Base-by-base conservation (phyloP, 2,329 filamentous ascomycete genomes). In the Cytospora paraplurivora region DNA sequence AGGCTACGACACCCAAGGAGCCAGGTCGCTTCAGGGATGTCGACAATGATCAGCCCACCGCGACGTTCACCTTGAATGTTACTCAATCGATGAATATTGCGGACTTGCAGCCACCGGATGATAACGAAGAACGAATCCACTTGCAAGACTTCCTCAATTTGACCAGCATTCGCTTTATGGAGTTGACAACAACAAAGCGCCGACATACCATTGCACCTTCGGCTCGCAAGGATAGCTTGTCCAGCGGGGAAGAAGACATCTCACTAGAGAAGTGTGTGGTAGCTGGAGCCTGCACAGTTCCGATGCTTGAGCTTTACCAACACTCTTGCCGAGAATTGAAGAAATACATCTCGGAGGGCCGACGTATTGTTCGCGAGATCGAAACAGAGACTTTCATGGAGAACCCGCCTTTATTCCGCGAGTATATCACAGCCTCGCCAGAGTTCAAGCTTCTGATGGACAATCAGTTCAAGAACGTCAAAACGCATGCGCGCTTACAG, bases 131-230 rank as follows among this genome's bases (percentile, higher is more conserved):
- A 33, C 83, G 82, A 27, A 93, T 97, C 60, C 90, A 93, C 53
- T 81, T 99, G 3, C 92, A 97, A 69, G 91, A 97, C 59, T 99
- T 99, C 76, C 79, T 99, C 52, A 92, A 96, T 67, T 88, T 97
- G 87, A 97, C 94, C 2, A 96, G 92, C 64, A 97, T 99, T 71
- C 91, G 93, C 60, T 99, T 99, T 78, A 97, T 99, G 91, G 95
- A 99, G 73, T 82, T 99, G 56, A 97, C 90, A n/a, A 97, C 94
- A 0, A 97, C 93, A 1, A 98, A 98, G 74, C 84, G 94, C 68
- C 85, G 95, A 62, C 90, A 96, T 70, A 98, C 94, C 0, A 87
- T 89, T 53, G 89, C 85, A 3, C 88, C 88, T 15, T 74, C 79
- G 59, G 71, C 75, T 13, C 72, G 80, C 21, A 79, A 77, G 57